These are phyloP conservation scores for Globisporangium viniferum DNA, from an alignment of 352 stramenopile genomes.

Conservation along the genomic window DNA sequence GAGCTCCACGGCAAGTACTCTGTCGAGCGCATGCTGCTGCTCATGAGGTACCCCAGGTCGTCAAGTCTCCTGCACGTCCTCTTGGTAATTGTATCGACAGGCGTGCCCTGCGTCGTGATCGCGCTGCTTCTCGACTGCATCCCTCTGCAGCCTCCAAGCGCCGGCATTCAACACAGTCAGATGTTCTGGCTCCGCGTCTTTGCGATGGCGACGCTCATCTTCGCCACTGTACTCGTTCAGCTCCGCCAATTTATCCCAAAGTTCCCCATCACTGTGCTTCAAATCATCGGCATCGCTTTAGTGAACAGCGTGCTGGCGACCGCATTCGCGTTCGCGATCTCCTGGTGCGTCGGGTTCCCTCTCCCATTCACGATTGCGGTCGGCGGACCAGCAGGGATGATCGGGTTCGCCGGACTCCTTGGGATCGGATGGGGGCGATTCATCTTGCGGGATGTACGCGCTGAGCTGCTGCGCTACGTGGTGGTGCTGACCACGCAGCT, in stretches of 20 bases:
- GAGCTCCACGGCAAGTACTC: slow-evolving; percentile 7
- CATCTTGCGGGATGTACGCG: background rate
- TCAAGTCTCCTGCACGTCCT: background rate
- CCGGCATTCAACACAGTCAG: background rate
- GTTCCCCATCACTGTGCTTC: background rate
- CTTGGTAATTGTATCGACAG: background rate
- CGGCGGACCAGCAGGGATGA: background rate
- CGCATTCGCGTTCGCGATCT: slow-evolving; percentile 6
- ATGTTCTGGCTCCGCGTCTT: slow-evolving; percentile 1
- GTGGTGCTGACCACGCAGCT: slow-evolving; percentile 14
- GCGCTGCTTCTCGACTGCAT: slow-evolving; percentile 2
- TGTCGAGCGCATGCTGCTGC: slow-evolving; percentile 5
- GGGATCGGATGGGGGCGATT: background rate
- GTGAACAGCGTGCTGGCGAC: background rate
- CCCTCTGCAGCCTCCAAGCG: background rate
- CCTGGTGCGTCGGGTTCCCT: background rate
- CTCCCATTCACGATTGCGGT: background rate
- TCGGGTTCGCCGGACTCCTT: background rate
- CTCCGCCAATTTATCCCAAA: background rate
- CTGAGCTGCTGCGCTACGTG: slow-evolving; percentile 7
- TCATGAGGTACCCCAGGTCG: background rate
- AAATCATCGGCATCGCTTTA: background rate
- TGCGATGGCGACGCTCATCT: background rate
- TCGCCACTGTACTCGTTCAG: background rate
- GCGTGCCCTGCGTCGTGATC: background rate